Evolutionary conservation across 2,329 filamentous ascomycete genomes (phyloP).

Genomic region (Colletotrichum sp.): DNA sequence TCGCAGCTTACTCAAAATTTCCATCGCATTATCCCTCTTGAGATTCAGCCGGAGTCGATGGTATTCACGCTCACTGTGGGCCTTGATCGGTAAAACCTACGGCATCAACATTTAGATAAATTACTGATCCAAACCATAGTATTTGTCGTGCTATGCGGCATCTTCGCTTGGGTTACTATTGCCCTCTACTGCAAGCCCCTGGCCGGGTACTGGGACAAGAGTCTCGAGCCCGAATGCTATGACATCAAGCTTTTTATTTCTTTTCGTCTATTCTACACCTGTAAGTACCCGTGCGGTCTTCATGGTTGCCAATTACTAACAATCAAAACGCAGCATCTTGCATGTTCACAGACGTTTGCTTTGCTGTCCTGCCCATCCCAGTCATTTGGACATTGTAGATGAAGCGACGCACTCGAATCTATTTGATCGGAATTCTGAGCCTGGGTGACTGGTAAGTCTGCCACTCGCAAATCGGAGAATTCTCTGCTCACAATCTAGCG

Average conservation of each 20-base stretch:
- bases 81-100: neutral
- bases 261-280: neutral
- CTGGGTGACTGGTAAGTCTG: conserved; percentile 31
- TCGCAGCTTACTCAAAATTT: neutral
- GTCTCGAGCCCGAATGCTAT: neutral
- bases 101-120: neutral
- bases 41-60: neutral
- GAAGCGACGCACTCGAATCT: conserved; percentile 38
- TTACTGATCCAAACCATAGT: accelerated
- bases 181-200: neutral
- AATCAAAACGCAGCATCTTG: conserved; percentile 34
- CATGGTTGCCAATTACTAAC: neutral
- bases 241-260: neutral
- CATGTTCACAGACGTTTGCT: conserved; percentile 45
- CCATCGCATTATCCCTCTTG: neutral
- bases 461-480: conserved; percentile 18
- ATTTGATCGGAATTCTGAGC: conserved; percentile 35
- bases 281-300: neutral
- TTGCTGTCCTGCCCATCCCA: conserved; percentile 44
- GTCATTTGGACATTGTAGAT: conserved; percentile 45
- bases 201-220: conserved; percentile 1
- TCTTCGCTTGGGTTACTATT: neutral
- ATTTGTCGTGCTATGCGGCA: neutral
- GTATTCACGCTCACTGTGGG: neutral
- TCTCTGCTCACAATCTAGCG: conserved; percentile 28